Evolutionary conservation across 2,329 filamentous ascomycete genomes (phyloP), one percentile per base, ranked within the genome.

Genomic region (Chaetomium globosum): DNA sequence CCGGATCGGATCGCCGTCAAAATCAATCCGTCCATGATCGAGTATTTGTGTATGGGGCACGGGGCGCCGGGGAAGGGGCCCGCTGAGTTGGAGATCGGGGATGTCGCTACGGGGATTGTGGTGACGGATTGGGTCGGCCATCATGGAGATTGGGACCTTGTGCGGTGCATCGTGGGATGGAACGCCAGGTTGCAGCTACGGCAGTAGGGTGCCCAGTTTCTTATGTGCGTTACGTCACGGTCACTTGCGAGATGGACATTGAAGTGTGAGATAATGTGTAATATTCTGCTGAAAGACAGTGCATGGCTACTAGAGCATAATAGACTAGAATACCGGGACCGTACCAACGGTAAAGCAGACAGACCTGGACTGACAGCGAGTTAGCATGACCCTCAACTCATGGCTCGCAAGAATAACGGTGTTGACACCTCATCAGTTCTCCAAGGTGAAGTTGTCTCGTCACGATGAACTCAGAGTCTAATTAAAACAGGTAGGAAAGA

Each of bases 61-160:
- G 84, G 82, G 54, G 80, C 81, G 67, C 73, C 78, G 7, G 82
- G 80, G 58, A 81, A 81, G 69, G 84, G 84, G 0, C 80, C 82
- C 6, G 77, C 77, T 13, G 77, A 80, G 67, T 75, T 85, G 59
- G 79, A 81, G 54, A 80, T 88, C 39, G 88, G 89, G 1, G 88
- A 92, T 73, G 93, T 90, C 31, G 85, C 87, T 6, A 96, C 93
- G 1, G 95, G 95, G 4, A 87, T 98, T 65, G 88, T 98, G 53
- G 89, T 98, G 30, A 95, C 90, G 67, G 95, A 99, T 77, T 97
- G 91, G 91, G 93, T 97, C 59, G 95, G 95, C 2, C 81, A 88
- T 67, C 83, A 88, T 68, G 93, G 89, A 0, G 90, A 98, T 77
- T 99, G 94, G 94, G 93, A 97, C 79, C 78, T 98, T 62, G 86